Conservation (phyloP, 495 filamentous ascomycete species). For the Podospora fimiseda region DNA sequence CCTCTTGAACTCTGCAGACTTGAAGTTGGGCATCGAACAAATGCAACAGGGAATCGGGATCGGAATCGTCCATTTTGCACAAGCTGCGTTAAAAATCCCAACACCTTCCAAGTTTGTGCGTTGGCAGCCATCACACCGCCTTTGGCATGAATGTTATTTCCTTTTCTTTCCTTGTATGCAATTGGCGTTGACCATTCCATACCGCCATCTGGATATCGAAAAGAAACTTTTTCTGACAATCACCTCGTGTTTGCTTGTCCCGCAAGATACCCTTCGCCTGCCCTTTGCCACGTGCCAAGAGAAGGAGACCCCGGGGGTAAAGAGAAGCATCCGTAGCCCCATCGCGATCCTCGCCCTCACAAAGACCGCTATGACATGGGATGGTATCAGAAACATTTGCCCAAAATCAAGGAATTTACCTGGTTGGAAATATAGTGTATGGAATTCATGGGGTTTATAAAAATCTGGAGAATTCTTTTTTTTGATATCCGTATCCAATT, state of each 20-base stretch:
- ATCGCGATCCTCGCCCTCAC: background rate
- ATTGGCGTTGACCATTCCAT: too few relatives aligned
- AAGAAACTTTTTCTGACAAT: background rate
- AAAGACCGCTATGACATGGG: background rate
- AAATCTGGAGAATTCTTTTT: too few relatives aligned
- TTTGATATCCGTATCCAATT: slow-evolving; percentile 4
- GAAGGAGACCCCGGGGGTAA: background rate
- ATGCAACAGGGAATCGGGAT: too few relatives aligned
- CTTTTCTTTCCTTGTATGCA: background rate
- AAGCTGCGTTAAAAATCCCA: too few relatives aligned
- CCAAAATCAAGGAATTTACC: background rate
- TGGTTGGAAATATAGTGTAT: background rate
- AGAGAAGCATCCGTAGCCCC: too few relatives aligned
- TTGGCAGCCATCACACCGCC: background rate
- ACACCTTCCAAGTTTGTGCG: background rate
- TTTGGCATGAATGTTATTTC: background rate
- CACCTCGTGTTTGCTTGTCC: background rate
- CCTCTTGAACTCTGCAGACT: too few relatives aligned
- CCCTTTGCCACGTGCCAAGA: background rate
- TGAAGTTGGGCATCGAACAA: too few relatives aligned
- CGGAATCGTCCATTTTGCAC: too few relatives aligned
- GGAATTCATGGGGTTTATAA: too few relatives aligned
- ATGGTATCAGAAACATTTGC: background rate
- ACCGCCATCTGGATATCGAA: too few relatives aligned
- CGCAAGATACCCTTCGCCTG: background rate